Evolutionary conservation across 208 protist species (phyloP).

Genomic region (Crithidia mellificae): DNA sequence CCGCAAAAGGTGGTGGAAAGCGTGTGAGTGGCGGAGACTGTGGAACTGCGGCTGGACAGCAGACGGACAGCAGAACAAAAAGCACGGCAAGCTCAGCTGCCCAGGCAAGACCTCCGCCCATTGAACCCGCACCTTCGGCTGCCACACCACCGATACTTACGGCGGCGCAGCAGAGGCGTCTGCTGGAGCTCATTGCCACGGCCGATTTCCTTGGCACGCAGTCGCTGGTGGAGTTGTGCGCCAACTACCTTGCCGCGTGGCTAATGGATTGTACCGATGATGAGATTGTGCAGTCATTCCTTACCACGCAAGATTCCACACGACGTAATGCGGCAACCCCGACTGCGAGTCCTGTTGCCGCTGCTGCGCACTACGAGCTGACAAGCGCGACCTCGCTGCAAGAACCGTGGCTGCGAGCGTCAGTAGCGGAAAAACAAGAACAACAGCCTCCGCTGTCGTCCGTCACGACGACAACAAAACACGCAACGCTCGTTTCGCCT

Average conservation of each 20-base stretch:
- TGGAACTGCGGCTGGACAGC: too few species aligned
- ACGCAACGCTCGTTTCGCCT: too few species aligned
- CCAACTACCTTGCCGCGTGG: conserved; percentile 56
- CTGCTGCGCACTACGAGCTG: not conserved
- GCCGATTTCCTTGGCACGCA: conserved; percentile 62
- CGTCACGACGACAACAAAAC: too few species aligned
- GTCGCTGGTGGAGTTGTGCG: conserved; percentile 42
- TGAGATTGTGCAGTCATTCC: conserved; percentile 55
- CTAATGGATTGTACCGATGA: conserved; percentile 58
- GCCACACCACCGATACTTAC: conserved; percentile 1
- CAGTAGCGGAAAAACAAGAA: too few species aligned
- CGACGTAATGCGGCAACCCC: too few species aligned
- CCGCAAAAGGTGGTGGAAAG: too few species aligned
- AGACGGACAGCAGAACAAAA: too few species aligned
- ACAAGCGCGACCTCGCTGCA: conserved; percentile 6
- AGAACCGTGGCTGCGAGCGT: conserved; percentile 18
- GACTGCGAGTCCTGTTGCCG: too few species aligned
- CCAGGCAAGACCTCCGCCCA: too few species aligned
- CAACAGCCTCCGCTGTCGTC: too few species aligned
- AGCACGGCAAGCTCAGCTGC: too few species aligned
- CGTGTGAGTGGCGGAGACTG: too few species aligned
- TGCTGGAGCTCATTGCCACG: conserved; percentile 64
- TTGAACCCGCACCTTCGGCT: not conserved
- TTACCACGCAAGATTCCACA: not conserved
- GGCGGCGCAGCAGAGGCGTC: conserved; percentile 30